phyloP scores from a whole-genome alignment of 129 eudicot genomes.

The Mikania micrantha region DNA sequence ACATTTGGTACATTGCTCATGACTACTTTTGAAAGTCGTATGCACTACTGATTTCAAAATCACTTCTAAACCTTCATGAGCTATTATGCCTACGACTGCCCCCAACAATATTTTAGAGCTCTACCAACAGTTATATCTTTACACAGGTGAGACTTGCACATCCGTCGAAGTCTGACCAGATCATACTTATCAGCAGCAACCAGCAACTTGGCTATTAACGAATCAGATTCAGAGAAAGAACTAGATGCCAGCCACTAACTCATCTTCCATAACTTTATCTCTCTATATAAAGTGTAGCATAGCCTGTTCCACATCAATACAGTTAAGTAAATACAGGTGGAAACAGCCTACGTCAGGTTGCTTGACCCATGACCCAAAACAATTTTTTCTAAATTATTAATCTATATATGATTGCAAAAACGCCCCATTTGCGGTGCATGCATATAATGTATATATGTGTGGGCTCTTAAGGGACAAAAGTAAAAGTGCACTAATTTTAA shows the following conservation, averaged over 20 bases:
- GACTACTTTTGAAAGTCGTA: not conserved
- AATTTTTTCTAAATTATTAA: not conserved
- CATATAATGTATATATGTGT: too few species aligned
- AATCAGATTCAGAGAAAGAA: slow-evolving; percentile 43
- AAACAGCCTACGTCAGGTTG: not conserved
- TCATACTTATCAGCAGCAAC: slow-evolving; percentile 86
- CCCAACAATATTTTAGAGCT: slow-evolving; percentile 26
- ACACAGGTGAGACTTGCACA: slow-evolving; percentile 85
- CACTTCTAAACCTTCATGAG: not conserved
- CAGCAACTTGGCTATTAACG: slow-evolving; percentile 55
- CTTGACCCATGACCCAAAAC: not conserved
- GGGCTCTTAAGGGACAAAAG: too few species aligned
- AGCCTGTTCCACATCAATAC: slow-evolving; percentile 44
- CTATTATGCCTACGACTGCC: not conserved
- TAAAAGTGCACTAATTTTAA: too few species aligned
- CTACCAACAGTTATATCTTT: slow-evolving; percentile 64
- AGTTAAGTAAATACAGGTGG: not conserved
- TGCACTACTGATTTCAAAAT: not conserved
- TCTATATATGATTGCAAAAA: not conserved
- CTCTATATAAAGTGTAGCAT: slow-evolving; percentile 76
- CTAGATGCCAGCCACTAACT: slow-evolving; percentile 36
- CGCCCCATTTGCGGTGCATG: too few species aligned
- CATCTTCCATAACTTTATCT: slow-evolving; percentile 68
- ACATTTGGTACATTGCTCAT: too few species aligned
- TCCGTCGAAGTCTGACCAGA: slow-evolving; percentile 55